Evolutionary conservation across 352 stramenopile species (phyloP).

Genomic region (Halophytophthora batemanensis): DNA sequence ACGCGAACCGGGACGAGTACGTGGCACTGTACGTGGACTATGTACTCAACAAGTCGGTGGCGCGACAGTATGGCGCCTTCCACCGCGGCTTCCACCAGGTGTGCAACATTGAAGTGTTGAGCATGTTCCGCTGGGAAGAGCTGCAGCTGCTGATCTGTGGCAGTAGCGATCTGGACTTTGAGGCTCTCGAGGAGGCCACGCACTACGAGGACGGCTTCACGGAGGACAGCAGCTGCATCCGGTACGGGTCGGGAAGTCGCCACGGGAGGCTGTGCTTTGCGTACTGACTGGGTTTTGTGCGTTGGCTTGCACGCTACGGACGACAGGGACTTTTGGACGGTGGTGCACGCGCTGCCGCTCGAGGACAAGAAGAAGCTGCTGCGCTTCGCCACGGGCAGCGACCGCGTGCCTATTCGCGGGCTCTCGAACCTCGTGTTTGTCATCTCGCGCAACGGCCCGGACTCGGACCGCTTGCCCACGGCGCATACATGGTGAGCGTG

Average conservation of each 20-base stretch:
- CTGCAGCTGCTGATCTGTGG: constrained; percentile 75
- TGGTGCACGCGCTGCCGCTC: constrained; percentile 74
- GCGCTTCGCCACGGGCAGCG: constrained; percentile 83
- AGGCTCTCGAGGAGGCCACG: constrained; percentile 67
- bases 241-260: constrained; percentile 22
- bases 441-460: constrained; percentile 79
- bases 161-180: constrained; percentile 73
- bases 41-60: constrained; percentile 56
- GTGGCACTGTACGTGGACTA: constrained; percentile 74
- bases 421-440: constrained; percentile 81
- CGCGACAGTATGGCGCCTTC: constrained; percentile 66
- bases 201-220: constrained; percentile 80
- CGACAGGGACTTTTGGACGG: constrained; percentile 71
- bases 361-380: constrained; percentile 87
- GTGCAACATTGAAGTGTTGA: constrained; percentile 63
- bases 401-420: constrained; percentile 80
- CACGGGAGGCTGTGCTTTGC: not conserved
- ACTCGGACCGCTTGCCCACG: constrained; percentile 80
- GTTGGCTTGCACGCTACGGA: not conserved
- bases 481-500: constrained; percentile 76
- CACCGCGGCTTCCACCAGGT: constrained; percentile 76
- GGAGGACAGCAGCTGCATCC: constrained; percentile 56
- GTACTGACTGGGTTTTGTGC: not conserved
- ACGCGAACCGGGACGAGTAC: constrained; percentile 67
- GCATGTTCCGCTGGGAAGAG: constrained; percentile 82